Evolutionary conservation across 2,329 filamentous ascomycete species (phyloP), one percentile per base, ranked within the genome.

Genomic region (Fusarium albosuccineum): DNA sequence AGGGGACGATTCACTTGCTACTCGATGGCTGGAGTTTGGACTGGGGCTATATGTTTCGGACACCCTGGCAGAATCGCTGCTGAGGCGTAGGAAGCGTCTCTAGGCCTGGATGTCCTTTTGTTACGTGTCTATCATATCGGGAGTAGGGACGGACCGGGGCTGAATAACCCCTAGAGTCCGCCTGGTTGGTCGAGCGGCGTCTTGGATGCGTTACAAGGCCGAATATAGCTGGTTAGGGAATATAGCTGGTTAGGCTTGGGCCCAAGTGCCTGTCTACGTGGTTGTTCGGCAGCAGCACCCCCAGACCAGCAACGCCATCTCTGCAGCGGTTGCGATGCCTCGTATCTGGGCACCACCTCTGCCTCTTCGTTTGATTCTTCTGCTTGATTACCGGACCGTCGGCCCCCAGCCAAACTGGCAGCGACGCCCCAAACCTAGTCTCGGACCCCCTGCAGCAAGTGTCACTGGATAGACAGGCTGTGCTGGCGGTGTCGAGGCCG

Each of bases 331-430:
- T 10, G 14, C 16, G 10, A 41, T n/a, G 9, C 8, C 30, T n/a
- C n/a, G 2, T 6, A 14, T 29, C 8, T 10, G 13, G 17, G 16
- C 10, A 14, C 37, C 29, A 13, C 22, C 26, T 49, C 60, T 33
- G n/a, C 54, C 4, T 52, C 39, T 67, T 67, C 48, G 60, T 67
- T 67, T 67, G 65, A 67, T 67, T 67, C 65, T 67, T 67, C 42
- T 65, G 55, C 22, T 42, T 46, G 27, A 14, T 37, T 34, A 41
- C 29, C 45, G 26, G 30, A 27, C 29, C 64, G 27, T 30, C 33
- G n/a, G 13, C 36, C 16, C 6, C 36, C 39, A 44, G 17, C 44
- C 52, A 53, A 67, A 66, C 40, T 68, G 40, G 16, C 33, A 62
- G n/a, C 6, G 37, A 45, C n/a, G 22, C 36, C 48, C 41, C 37